Evolutionary conservation across 2,329 filamentous ascomycete species (phyloP).

Genomic region (Monosporascus ibericus): DNA sequence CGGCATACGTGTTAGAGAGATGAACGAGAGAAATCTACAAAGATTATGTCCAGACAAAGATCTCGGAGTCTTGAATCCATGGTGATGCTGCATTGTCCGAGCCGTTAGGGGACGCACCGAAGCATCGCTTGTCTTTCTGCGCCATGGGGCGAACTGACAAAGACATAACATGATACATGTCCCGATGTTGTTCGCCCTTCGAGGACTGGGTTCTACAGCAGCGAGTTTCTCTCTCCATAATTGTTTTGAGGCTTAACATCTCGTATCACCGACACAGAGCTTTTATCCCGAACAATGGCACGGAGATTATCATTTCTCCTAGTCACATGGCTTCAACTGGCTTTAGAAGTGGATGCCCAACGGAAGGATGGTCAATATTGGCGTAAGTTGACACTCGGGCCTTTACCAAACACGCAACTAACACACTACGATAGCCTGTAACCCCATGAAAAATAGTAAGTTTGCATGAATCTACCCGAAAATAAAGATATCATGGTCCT

Average conservation of each 20-base stretch:
- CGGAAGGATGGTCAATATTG: constrained; percentile 9
- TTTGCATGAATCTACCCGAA: not conserved
- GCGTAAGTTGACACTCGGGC: constrained; percentile 4
- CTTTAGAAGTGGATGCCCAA: constrained; percentile 1
- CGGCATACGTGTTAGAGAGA: not conserved
- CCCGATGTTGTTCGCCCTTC: not conserved
- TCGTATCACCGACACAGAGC: not conserved
- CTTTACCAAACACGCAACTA: not conserved
- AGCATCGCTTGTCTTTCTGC: not conserved
- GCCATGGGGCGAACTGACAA: not conserved
- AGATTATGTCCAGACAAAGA: not conserved
- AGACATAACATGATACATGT: not conserved
- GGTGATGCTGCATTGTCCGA: not conserved
- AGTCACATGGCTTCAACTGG: not conserved
- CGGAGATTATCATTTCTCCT: not conserved
- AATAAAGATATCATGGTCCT: not conserved
- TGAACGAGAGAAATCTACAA: too few species aligned
- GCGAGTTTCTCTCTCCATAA: not conserved
- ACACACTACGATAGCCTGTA: constrained; percentile 4
- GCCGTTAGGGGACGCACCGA: not conserved
- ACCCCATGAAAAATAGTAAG: constrained; percentile 9
- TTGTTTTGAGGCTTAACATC: not conserved
- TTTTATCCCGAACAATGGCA: not conserved
- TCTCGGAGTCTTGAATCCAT: not conserved
- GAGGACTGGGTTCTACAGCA: too few species aligned